A percentile compares a stretch with the other conserved stretches of the same genome.
Evolutionary conservation across 1,284 basidiomycete genomes (phyloP).

Genomic region (Ganoderma meredithae): DNA sequence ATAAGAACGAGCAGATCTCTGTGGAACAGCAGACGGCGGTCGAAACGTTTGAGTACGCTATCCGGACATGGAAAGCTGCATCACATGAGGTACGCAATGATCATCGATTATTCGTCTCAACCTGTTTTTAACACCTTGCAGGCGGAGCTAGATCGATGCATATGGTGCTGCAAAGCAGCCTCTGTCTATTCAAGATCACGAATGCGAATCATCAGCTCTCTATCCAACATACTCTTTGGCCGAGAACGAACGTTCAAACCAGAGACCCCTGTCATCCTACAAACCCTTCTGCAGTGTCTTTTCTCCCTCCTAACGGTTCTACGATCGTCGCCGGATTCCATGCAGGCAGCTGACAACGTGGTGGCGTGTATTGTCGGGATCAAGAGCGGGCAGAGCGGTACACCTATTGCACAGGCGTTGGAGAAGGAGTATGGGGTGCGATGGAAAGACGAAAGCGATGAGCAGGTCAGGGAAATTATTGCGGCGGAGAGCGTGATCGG

Average conservation of each 20-base stretch:
- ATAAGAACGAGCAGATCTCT: conserved; percentile 45
- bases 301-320: conserved; percentile 56
- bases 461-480: conserved; percentile 37
- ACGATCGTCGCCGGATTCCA: conserved; percentile 30
- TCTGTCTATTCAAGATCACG: conserved; percentile 50
- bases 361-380: conserved; percentile 41
- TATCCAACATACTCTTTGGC: conserved; percentile 58
- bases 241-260: conserved; percentile 52
- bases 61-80: conserved; percentile 60
- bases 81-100: conserved; percentile 52
- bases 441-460: conserved; percentile 41
- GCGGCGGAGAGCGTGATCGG: conserved; percentile 46
- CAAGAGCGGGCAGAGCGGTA: conserved; percentile 41
- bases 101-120: neutral
- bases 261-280: conserved; percentile 55
- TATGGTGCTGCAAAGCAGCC: conserved; percentile 74
- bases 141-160: conserved; percentile 62
- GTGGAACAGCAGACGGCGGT: conserved; percentile 64
- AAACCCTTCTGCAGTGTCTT: conserved; percentile 59
- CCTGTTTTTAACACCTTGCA: conserved; percentile 33
- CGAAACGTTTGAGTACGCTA: conserved; percentile 65
- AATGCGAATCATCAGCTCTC: conserved; percentile 54
- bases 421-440: conserved; percentile 48
- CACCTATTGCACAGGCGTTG: conserved; percentile 40
- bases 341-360: conserved; percentile 39